Evolutionary conservation across 169 alveolate species (phyloP).

Genomic region (Cryptosporidium muris): DNA sequence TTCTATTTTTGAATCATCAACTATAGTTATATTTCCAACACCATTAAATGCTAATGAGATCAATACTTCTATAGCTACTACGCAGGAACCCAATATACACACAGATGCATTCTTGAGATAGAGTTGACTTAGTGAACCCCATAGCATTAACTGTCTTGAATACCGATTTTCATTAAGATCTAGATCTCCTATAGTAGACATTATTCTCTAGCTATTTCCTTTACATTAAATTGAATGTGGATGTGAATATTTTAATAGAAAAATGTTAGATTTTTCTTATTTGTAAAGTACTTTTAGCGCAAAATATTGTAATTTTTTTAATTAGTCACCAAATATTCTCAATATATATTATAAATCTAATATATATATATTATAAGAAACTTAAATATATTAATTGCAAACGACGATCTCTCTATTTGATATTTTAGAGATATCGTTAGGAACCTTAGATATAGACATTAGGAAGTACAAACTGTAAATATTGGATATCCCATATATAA

Average conservation of each 20-base stretch:
- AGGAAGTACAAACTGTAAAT: no score
- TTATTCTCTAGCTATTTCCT: neutral
- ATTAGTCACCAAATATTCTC: no score
- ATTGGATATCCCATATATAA: no score
- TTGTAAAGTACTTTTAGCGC: neutral
- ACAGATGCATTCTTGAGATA: conserved; percentile 6
- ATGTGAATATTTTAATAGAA: neutral
- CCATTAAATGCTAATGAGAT: conserved; percentile 25
- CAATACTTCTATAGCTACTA: conserved; percentile 24
- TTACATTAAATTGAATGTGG: neutral
- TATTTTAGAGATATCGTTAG: no score
- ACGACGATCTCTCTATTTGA: no score
- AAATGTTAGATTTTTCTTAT: neutral
- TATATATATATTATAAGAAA: no score
- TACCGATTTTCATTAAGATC: neutral
- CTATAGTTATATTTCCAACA: conserved; percentile 9
- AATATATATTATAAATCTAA: no score
- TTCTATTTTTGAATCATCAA: conserved; percentile 3
- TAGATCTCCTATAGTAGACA: neutral
- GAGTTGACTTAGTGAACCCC: conserved; percentile 33
- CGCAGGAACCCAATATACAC: conserved; percentile 32
- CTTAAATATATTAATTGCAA: no score
- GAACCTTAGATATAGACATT: no score
- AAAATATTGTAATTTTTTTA: neutral
- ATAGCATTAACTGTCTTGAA: conserved; percentile 45